Evolutionary conservation across 768 basidiomycete genomes (phyloP).

Genomic region (Mycena indigotica): DNA sequence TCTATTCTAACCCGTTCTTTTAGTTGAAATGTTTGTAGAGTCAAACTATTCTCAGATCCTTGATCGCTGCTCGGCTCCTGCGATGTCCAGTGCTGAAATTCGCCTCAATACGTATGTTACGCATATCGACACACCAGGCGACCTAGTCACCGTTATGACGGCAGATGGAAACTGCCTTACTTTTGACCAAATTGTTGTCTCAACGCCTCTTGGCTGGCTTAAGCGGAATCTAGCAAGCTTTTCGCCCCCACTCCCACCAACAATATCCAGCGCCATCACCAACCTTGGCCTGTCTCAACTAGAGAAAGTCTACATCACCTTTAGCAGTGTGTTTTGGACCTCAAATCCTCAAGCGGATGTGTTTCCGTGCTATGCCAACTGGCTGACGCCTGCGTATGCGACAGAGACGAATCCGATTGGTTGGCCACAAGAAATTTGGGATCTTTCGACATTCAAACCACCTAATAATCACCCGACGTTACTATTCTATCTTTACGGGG

Average conservation of each 20-base stretch:
- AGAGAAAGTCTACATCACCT: conserved; percentile 27
- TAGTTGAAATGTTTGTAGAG: conserved; percentile 25
- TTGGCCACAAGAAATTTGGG: conserved; percentile 27
- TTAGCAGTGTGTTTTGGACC: conserved; percentile 23
- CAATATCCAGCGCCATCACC: conserved; percentile 18
- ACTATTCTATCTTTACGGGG: conserved; percentile 24
- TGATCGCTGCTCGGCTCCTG: conserved; percentile 13
- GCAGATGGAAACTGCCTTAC: conserved; percentile 18
- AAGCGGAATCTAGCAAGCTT: conserved; percentile 21
- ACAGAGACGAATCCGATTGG: conserved; percentile 22
- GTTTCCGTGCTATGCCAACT: conserved; percentile 22
- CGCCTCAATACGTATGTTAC: conserved; percentile 17
- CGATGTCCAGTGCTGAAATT: conserved; percentile 16
- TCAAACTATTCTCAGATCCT: conserved; percentile 23
- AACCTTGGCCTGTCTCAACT: conserved; percentile 25
- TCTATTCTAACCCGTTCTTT: background rate
- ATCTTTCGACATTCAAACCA: conserved; percentile 22
- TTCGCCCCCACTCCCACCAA: conserved; percentile 15
- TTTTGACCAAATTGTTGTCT: conserved; percentile 23
- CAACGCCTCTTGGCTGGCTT: conserved; percentile 25
- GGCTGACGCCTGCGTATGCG: conserved; percentile 22
- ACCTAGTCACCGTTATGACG: conserved; percentile 13
- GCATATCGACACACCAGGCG: conserved; percentile 17
- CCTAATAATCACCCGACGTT: conserved; percentile 26
- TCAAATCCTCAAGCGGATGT: conserved; percentile 16